Evolutionary conservation across 768 basidiomycete species (phyloP).

Genomic region (Exidia glandulosa): DNA sequence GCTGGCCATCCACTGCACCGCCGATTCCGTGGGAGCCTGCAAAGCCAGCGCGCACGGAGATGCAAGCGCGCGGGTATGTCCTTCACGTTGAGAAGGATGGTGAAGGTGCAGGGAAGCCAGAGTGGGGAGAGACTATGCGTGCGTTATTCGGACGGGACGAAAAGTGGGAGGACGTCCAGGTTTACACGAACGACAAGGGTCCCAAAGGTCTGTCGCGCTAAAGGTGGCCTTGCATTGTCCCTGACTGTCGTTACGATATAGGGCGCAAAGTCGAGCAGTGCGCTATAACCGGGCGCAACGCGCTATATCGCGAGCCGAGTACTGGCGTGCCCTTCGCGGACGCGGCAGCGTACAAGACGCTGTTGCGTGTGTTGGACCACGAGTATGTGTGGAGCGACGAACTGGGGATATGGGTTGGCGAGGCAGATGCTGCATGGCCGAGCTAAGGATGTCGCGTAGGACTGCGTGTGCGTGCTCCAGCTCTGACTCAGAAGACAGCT

Average conservation of each 20-base stretch:
- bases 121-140: slow-evolving; percentile 63
- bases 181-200: slow-evolving; percentile 52
- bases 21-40: background rate
- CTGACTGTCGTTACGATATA: slow-evolving; percentile 16
- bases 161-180: slow-evolving; percentile 63
- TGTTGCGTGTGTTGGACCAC: slow-evolving; percentile 52
- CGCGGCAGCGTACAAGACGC: slow-evolving; percentile 46
- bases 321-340: slow-evolving; percentile 74
- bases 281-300: slow-evolving; percentile 66
- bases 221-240: too few species aligned
- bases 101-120: slow-evolving; percentile 27
- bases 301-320: slow-evolving; percentile 70
- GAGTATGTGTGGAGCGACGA: slow-evolving; percentile 51
- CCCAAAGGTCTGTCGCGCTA: slow-evolving; percentile 56
- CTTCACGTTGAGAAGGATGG: background rate
- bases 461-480: too few species aligned
- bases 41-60: background rate
- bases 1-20: background rate
- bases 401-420: background rate
- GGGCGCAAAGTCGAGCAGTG: slow-evolving; percentile 59
- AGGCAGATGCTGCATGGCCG: background rate
- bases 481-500: too few species aligned
- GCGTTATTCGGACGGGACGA: slow-evolving; percentile 81
- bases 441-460: too few species aligned
- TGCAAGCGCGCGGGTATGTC: background rate